Percentiles rank a stretch among this genome's conserved stretches.
Evolutionary conservation across 2,329 filamentous ascomycete species (phyloP).

Genomic region (Paraconiothyrium brasiliense): DNA sequence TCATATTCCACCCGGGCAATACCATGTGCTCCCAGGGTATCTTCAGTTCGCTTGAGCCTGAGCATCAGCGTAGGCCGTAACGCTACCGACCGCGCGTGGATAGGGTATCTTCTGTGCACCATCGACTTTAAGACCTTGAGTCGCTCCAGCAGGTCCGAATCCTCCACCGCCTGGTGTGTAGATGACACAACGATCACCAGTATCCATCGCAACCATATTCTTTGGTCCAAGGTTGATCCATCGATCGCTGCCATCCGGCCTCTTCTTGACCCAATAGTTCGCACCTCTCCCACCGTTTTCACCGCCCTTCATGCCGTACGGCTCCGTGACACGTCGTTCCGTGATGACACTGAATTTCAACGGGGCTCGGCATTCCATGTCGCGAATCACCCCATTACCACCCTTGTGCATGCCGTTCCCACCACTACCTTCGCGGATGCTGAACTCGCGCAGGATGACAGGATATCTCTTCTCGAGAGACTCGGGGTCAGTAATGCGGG

Average conservation of each 20-base stretch:
- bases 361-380: constrained; percentile 41
- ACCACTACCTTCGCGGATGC: constrained; percentile 41
- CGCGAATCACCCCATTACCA: constrained; percentile 43
- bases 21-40: not conserved
- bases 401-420: constrained; percentile 40
- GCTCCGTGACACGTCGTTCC: constrained; percentile 43
- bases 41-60: constrained; percentile 17
- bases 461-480: constrained; percentile 49
- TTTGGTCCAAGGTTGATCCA: constrained; percentile 27
- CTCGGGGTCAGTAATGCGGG: constrained; percentile 49
- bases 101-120: constrained; percentile 5
- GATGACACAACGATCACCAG: constrained; percentile 25
- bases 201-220: constrained; percentile 23
- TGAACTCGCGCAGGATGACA: constrained; percentile 44
- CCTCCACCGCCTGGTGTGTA: constrained; percentile 26
- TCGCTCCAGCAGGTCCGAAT: constrained; percentile 14
- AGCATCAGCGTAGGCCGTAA: constrained; percentile 14
- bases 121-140: not conserved
- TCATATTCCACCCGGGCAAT: not conserved
- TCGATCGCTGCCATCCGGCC: constrained; percentile 16
- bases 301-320: constrained; percentile 46
- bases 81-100: constrained; percentile 21
- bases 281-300: constrained; percentile 39
- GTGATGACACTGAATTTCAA: constrained; percentile 41
- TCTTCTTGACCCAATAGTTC: constrained; percentile 12